Conservation (phyloP, 1,284 basidiomycete genomes). For the Vanrija sp. region DNA sequence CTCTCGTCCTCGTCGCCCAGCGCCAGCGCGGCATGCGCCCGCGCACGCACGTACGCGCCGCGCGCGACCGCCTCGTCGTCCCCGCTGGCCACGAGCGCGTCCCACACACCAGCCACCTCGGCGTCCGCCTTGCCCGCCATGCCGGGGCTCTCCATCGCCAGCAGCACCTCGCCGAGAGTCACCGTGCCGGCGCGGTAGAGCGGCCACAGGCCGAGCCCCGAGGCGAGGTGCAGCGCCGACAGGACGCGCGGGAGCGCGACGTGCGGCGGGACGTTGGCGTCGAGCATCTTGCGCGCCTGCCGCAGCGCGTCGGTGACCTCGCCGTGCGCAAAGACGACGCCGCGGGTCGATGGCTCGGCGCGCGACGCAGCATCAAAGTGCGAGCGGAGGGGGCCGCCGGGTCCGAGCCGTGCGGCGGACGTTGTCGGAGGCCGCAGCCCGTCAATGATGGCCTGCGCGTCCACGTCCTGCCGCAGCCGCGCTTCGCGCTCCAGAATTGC, state of each 20-base stretch:
- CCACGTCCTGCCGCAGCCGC: constrained; percentile 18
- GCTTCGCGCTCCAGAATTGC: constrained; percentile 26
- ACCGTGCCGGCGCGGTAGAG: constrained; percentile 33
- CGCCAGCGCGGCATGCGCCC: constrained; percentile 25
- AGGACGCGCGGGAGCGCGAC: constrained; percentile 33
- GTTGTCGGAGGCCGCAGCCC: constrained; percentile 15
- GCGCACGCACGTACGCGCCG: constrained; percentile 30
- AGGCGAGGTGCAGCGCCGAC: constrained; percentile 28
- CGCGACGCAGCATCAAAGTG: constrained; percentile 8
- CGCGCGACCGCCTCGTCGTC: constrained; percentile 23
- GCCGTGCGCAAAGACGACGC: constrained; percentile 23
- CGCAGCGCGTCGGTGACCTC: constrained; percentile 19
- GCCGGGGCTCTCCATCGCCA: constrained; percentile 29
- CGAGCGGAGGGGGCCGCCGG: constrained; percentile 22
- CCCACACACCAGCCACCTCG: constrained; percentile 18
- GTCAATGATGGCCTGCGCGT: constrained; percentile 15
- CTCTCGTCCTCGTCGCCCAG: constrained; percentile 7
- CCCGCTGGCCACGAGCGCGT: constrained; percentile 11
- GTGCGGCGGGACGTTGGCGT: constrained; percentile 24
- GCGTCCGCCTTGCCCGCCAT: constrained; percentile 29
- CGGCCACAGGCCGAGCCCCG: constrained; percentile 33
- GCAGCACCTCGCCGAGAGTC: constrained; percentile 30
- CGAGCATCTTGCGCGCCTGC: constrained; percentile 23
- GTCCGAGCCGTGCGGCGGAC: constrained; percentile 14
- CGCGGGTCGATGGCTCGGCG: constrained; percentile 9